Evolutionary conservation across 768 basidiomycete genomes (phyloP), one percentile per base, ranked within the genome.

Genomic region (Pisolithus microcarpus): DNA sequence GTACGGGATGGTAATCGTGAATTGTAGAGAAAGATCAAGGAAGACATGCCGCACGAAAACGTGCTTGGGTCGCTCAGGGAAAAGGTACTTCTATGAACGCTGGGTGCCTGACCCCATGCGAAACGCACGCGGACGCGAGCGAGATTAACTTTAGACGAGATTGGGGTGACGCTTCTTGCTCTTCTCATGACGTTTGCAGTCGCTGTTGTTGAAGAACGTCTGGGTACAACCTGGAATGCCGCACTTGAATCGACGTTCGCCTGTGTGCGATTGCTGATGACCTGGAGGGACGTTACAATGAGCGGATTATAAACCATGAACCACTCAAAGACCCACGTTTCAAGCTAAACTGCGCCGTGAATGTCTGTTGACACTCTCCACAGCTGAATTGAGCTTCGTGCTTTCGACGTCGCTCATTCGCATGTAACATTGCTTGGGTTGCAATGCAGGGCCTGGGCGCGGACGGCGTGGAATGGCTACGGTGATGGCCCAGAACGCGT

Each of bases 111-210:
- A 8, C 42, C 24, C 37, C 30, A 52, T n/a, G 47, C 50, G 50
- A 18, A 40, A 39, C 39, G 49, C 30, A 36, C 42, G 48, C 26
- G 23, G 18, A 49, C 26, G n/a, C 24, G 43, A 51, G 43, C 19
- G 23, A 28, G 49, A 46, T 36, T 36, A 30, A 47, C 40, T 23
- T 48, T 40, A 13, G n/a, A 51, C 58, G 15, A 60, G 38, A 19
- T 56, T 56, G 44, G 61, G 63, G 24, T 66, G 65, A 53, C 65
- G 65, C 40, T 66, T 69, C 56, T 4, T 56, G 58, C 67, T 69
- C 50, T 54, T 67, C 52, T 67, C 65, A 9, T 67, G 65, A 43
- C 65, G 65, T 39, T 63, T 67, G 50, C 65, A 69, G 18, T 67
- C 65, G 10, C 65, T 69, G 38, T 53, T 65, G 49, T 67, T 67